Evolutionary conservation across 768 basidiomycete species (phyloP).

Genomic region (Lanmaoa rubissima): DNA sequence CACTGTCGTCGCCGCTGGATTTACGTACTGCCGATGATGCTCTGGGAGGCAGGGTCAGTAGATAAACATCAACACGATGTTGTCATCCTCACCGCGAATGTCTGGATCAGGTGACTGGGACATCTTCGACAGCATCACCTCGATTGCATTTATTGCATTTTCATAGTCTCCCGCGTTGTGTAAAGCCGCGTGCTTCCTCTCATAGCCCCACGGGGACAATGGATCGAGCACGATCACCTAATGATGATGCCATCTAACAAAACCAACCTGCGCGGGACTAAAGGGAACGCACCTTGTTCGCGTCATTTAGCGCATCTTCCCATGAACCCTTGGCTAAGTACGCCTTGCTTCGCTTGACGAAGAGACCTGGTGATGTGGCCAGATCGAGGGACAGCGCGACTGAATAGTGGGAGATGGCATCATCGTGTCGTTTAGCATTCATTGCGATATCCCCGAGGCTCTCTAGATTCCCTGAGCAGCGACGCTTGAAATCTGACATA

Average conservation of each 20-base stretch:
- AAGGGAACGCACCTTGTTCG: not conserved
- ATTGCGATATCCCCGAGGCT: not conserved
- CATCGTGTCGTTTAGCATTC: not conserved
- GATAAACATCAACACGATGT: not conserved
- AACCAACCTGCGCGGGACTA: not conserved
- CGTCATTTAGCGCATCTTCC: slow-evolving; percentile 7
- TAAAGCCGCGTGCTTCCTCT: slow-evolving; percentile 8
- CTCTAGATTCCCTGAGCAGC: not conserved
- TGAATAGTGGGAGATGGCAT: slow-evolving; percentile 9
- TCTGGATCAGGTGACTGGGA: not conserved
- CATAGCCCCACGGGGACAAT: slow-evolving; percentile 9
- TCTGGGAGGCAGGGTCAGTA: not conserved
- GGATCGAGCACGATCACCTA: slow-evolving; percentile 12
- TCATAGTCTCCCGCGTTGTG: not conserved
- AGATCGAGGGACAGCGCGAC: not conserved
- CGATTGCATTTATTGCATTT: not conserved
- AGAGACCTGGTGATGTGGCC: not conserved
- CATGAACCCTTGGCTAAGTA: not conserved
- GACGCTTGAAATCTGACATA: not conserved
- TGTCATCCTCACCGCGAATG: not conserved
- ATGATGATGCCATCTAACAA: not conserved
- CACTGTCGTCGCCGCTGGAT: not conserved
- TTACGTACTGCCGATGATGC: not conserved
- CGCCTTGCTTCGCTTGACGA: slow-evolving; percentile 8
- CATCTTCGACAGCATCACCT: slow-evolving; percentile 12